Conservation (phyloP, 2,329 filamentous ascomycete species). For the Colletotrichum plurivorum region DNA sequence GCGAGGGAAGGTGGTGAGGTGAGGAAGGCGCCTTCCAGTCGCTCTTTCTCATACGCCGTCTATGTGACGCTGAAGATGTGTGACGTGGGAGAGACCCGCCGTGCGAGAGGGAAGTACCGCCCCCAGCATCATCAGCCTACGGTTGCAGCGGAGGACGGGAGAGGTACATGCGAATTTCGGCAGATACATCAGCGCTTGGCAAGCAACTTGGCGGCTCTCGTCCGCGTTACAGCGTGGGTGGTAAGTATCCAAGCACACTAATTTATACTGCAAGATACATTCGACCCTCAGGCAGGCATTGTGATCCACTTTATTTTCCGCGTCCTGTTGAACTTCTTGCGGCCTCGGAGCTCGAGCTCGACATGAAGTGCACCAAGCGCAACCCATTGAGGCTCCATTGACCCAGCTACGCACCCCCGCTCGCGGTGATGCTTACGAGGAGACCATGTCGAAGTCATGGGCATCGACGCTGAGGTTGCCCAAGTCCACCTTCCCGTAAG, state of each 20-base stretch:
- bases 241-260: no score
- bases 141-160: conserved; percentile 5
- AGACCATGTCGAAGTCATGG: conserved; percentile 72
- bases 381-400: neutral
- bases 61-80: conserved; percentile 18
- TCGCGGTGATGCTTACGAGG: conserved; percentile 38
- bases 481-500: conserved; percentile 80
- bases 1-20: neutral
- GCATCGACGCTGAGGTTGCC: conserved; percentile 82
- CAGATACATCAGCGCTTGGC: neutral
- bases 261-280: no score
- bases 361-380: neutral
- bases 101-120: conserved; percentile 15
- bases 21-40: neutral
- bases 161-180: conserved; percentile 1
- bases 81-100: conserved; percentile 18
- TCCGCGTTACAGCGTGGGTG: neutral
- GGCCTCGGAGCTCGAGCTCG: neutral
- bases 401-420: neutral
- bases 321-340: neutral
- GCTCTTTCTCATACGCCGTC: neutral
- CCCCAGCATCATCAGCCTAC: neutral
- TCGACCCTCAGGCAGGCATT: neutral
- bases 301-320: conserved; percentile 1
- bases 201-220: neutral